phyloP scores from a whole-genome alignment of 23 red algal species.

The Gracilaria domingensis region DNA sequence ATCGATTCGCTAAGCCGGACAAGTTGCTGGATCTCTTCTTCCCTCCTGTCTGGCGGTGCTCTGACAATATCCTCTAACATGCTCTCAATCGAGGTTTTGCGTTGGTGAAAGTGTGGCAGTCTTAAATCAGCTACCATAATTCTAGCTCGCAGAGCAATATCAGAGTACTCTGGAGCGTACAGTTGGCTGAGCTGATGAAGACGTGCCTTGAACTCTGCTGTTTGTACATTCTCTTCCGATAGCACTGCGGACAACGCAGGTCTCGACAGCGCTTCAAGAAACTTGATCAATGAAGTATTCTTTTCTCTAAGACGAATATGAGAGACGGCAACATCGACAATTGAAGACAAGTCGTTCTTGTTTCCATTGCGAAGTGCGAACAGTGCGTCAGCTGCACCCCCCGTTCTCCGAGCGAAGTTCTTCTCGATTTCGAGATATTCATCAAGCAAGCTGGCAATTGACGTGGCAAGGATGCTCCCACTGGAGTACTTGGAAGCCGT shows the following conservation, averaged over 20 bases:
- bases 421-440: constrained; percentile 93
- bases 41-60: constrained; percentile 16
- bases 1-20: constrained; percentile 76
- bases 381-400: constrained; percentile 77
- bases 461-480: constrained; percentile 57
- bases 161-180: constrained; percentile 79
- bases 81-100: constrained; percentile 38
- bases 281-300: constrained; percentile 70
- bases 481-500: constrained; percentile 51
- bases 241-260: constrained; percentile 40
- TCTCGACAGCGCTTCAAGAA: constrained; percentile 72
- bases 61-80: constrained; percentile 57
- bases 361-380: constrained; percentile 88
- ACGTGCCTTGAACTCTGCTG: constrained; percentile 67
- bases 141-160: constrained; percentile 90
- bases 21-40: constrained; percentile 71
- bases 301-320: constrained; percentile 89
- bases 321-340: constrained; percentile 89
- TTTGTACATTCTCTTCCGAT: constrained; percentile 60
- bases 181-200: constrained; percentile 89
- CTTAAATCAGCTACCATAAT: constrained; percentile 83
- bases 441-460: constrained; percentile 72
- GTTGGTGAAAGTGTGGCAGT: constrained; percentile 75
- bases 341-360: constrained; percentile 79
- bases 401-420: constrained; percentile 73